A percentile compares a stretch with the other conserved stretches of the same genome.
Conservation (phyloP, 345 rosid genomes). For the Acer negundo region DNA sequence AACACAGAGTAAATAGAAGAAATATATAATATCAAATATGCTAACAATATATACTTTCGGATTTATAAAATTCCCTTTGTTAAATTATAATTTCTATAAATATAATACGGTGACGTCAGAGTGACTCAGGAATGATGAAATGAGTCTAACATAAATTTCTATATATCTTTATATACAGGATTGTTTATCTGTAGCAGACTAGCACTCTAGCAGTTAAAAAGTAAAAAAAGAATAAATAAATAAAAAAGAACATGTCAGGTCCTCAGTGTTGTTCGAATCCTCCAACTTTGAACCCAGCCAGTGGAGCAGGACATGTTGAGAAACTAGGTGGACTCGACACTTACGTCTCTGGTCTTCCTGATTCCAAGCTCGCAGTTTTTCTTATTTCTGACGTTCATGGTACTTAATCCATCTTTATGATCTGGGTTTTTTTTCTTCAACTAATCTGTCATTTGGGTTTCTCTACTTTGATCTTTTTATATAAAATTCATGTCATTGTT, state of each 20-base stretch:
- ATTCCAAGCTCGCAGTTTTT: constrained; percentile 38
- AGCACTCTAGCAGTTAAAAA: too few species aligned
- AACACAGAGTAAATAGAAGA: too few species aligned
- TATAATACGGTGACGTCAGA: too few species aligned
- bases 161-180: too few species aligned
- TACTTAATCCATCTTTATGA: constrained; percentile 17
- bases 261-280: constrained; percentile 52
- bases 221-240: not conserved
- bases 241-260: constrained; percentile 30
- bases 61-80: too few species aligned
- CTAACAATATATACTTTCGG: too few species aligned
- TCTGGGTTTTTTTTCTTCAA: not conserved
- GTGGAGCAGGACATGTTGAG: constrained; percentile 36
- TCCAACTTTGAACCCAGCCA: constrained; percentile 30
- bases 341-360: constrained; percentile 37
- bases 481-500: not conserved
- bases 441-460: not conserved
- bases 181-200: too few species aligned
- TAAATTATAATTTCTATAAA: too few species aligned
- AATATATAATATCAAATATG: too few species aligned
- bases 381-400: constrained; percentile 56
- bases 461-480: constrained; percentile 1
- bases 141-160: too few species aligned
- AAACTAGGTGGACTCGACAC: constrained; percentile 39
- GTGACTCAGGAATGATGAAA: too few species aligned